Conservation (phyloP, 2,329 filamentous ascomycete species). For the Diplocarpon rosae region DNA sequence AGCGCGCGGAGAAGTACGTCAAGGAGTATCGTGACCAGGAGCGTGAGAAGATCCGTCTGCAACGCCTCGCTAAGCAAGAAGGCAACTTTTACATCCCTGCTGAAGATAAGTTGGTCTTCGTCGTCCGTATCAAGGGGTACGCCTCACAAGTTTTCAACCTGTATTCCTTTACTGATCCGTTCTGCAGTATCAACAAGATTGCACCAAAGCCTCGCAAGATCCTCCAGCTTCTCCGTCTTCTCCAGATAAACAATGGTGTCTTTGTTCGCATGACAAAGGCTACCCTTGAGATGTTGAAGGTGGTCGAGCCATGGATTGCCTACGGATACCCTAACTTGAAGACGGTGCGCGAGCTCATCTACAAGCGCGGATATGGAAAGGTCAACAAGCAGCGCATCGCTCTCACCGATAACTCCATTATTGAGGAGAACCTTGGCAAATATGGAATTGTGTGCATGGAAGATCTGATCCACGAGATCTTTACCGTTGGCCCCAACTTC, state of each 20-base stretch:
- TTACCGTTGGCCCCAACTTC: constrained; percentile 98
- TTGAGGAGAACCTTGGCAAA: constrained; percentile 94
- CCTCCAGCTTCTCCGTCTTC: constrained; percentile 95
- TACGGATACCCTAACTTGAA: constrained; percentile 99
- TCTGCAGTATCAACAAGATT: constrained; percentile 98
- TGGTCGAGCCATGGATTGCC: constrained; percentile 97
- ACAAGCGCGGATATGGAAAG: constrained; percentile 99
- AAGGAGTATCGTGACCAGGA: constrained; percentile 98
- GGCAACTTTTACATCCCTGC: constrained; percentile 91
- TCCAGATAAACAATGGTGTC: constrained; percentile 99
- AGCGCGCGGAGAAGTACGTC: constrained; percentile 99
- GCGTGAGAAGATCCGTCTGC: constrained; percentile 94
- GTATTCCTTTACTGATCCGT: constrained; percentile 12
- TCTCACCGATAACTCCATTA: constrained; percentile 94
- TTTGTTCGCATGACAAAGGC: constrained; percentile 98
- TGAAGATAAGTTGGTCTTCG: constrained; percentile 93
- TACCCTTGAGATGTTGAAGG: constrained; percentile 91
- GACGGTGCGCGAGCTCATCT: constrained; percentile 96
- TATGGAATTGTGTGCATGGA: constrained; percentile 99
- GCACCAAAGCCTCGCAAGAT: constrained; percentile 99
- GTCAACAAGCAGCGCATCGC: constrained; percentile 95
- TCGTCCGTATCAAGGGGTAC: constrained; percentile 96
- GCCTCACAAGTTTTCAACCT: constrained; percentile 21
- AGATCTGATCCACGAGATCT: constrained; percentile 98
- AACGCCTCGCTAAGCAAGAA: constrained; percentile 79